phyloP scores from a whole-genome alignment of 495 filamentous ascomycete genomes.

The Aspergillus biplanus region DNA sequence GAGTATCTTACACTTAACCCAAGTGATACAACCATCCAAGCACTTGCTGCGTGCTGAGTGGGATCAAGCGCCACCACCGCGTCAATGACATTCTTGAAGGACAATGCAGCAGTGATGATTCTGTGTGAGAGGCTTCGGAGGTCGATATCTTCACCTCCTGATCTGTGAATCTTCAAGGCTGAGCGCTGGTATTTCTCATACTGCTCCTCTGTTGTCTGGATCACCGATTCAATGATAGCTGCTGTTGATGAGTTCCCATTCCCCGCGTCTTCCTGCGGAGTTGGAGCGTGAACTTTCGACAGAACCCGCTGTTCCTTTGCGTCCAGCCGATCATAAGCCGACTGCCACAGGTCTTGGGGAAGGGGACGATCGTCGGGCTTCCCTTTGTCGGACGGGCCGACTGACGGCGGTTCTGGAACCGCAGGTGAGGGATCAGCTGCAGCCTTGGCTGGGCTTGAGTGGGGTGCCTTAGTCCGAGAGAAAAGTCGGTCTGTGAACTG shows the following conservation, averaged over 20 bases:
- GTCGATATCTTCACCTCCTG: not conserved
- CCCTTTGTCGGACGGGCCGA: not conserved
- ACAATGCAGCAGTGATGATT: slow-evolving; percentile 22
- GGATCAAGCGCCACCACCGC: slow-evolving; percentile 19
- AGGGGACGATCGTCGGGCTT: not conserved
- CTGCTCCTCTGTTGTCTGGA: slow-evolving; percentile 4
- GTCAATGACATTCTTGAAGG: slow-evolving; percentile 21
- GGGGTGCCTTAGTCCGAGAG: not conserved
- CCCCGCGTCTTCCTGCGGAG: not conserved
- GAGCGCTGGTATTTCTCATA: slow-evolving; percentile 11
- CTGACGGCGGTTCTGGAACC: not conserved
- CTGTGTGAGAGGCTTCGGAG: slow-evolving; percentile 8
- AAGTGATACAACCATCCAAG: slow-evolving; percentile 22
- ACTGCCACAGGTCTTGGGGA: slow-evolving; percentile 8
- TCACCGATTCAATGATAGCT: slow-evolving; percentile 1
- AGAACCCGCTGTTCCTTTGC: slow-evolving; percentile 1
- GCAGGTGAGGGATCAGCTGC: not conserved
- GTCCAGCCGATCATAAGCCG: not conserved
- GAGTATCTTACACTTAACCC: slow-evolving; percentile 10
- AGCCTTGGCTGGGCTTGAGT: too few relatives aligned
- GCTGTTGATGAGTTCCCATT: not conserved
- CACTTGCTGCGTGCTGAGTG: slow-evolving; percentile 23
- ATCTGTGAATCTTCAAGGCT: slow-evolving; percentile 8
- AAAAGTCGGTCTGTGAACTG: not conserved
- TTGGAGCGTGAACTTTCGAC: not conserved